Conservation (phyloP, 257 asterid species). For the Jaltomata sinuosa region DNA sequence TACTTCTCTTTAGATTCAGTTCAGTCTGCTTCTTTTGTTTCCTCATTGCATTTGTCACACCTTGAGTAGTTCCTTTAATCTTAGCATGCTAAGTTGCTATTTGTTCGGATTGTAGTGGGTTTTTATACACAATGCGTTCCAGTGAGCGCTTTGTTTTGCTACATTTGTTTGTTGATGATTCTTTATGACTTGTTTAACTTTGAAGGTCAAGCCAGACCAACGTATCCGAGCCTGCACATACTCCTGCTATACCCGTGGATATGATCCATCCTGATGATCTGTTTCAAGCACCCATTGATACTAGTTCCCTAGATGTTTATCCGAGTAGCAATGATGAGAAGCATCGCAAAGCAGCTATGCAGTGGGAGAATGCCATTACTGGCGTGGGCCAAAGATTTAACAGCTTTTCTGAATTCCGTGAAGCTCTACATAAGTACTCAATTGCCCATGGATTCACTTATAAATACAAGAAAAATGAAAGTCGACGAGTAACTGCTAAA, state of each 20-base stretch:
- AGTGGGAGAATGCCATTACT: conserved; percentile 94
- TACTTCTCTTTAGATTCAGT: background rate
- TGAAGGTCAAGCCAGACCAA: conserved; percentile 91
- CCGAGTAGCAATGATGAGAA: conserved; percentile 42
- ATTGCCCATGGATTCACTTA: conserved; percentile 95
- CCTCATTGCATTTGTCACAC: background rate
- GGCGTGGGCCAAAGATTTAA: conserved; percentile 98
- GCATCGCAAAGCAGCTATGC: conserved; percentile 82
- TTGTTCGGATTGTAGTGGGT: background rate
- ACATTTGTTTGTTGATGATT: background rate
- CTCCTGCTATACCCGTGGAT: conserved; percentile 54
- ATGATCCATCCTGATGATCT: conserved; percentile 58
- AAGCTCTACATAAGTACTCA: conserved; percentile 94
- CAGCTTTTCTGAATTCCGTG: conserved; percentile 95
- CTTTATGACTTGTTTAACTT: background rate
- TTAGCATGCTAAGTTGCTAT: background rate
- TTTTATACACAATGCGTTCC: background rate
- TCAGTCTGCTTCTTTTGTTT: background rate
- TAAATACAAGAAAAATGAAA: conserved; percentile 92
- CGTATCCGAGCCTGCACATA: conserved; percentile 51
- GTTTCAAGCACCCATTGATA: conserved; percentile 49
- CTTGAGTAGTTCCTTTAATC: background rate
- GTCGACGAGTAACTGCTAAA: conserved; percentile 95
- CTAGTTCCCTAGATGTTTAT: conserved; percentile 27
- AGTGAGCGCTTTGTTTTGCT: background rate